phyloP scores from a whole-genome alignment of 371 early-diverging fungal species.

The Parasitella parasitica region DNA sequence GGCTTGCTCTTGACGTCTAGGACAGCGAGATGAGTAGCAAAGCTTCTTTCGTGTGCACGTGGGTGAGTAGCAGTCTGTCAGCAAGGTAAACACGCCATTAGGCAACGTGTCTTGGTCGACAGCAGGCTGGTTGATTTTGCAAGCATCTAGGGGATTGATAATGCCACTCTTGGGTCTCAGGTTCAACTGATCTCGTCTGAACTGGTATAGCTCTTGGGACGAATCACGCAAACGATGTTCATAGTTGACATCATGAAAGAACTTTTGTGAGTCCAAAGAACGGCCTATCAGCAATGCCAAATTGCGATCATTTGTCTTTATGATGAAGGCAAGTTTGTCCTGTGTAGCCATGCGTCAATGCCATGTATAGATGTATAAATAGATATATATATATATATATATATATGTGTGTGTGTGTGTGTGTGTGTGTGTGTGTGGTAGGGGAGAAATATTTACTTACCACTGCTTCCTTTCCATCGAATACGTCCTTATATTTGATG shows the following conservation, averaged over 20 bases:
- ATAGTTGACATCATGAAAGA: slow-evolving; percentile 89
- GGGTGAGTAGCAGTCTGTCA: slow-evolving; percentile 78
- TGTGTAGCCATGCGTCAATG: slow-evolving; percentile 21
- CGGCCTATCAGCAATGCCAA: slow-evolving; percentile 82
- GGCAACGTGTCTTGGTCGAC: slow-evolving; percentile 48
- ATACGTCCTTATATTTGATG: slow-evolving; percentile 78
- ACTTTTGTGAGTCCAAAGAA: slow-evolving; percentile 83
- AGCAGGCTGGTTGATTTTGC: slow-evolving; percentile 10
- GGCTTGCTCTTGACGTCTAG: slow-evolving; percentile 42
- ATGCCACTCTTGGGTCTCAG: slow-evolving; percentile 12
- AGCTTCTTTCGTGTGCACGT: slow-evolving; percentile 79
- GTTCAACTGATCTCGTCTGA: slow-evolving; percentile 50
- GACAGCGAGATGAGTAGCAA: slow-evolving; percentile 87
- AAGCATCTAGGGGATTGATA: neutral
- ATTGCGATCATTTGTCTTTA: slow-evolving; percentile 83
- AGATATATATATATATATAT: too few relatives aligned
- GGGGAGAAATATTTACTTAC: too few relatives aligned
- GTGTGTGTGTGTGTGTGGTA: too few relatives aligned
- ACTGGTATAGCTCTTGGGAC: slow-evolving; percentile 74
- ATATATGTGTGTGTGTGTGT: neutral
- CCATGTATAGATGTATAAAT: too few relatives aligned
- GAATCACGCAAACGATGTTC: slow-evolving; percentile 83
- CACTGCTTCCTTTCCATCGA: slow-evolving; percentile 84
- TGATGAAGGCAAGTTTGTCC: slow-evolving; percentile 72
- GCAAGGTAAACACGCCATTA: slow-evolving; percentile 83